Evolutionary conservation across 768 basidiomycete species (phyloP), one percentile per base, ranked within the genome.

Genomic region (Russula dissimulans): DNA sequence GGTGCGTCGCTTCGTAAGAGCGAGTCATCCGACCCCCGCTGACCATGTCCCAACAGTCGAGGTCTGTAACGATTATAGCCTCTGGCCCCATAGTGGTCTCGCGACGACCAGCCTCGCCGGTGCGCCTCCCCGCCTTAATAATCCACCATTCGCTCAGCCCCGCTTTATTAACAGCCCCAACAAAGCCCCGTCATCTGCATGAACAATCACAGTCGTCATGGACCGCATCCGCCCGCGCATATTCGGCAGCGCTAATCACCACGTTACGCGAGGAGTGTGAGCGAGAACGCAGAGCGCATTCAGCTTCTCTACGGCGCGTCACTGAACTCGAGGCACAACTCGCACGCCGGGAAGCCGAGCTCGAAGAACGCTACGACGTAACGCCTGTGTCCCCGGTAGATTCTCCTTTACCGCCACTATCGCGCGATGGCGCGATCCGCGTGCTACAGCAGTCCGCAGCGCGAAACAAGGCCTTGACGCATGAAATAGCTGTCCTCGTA

Each of bases 341-440:
- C 5, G 80, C 82, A 0, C 76, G 78, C 5, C 74, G 82, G n/a
- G 84, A 85, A 47, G 77, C 77, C 0, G 80, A 84, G 63, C 71
- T 85, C 5, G 80, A 81, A 64, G 66, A 66, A 12, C 56, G 55
- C 5, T 39, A 39, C 38, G 44, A 31, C 50, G 39, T 38, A 6
- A 57, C 52, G 15, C 36, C 51, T 15, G 26, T 51, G 26, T 5
- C 50, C 22, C 31, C 11, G 9, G 14, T n/a, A 10, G 50, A 53
- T 17, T 53, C 62, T 2, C 43, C 65, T 14, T 39, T 49, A 15
- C 51, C 41, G 17, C 34, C n/a, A 15, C 59, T 66, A 12, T 61
- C 65, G 26, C 55, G 58, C 29, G 59, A 64, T n/a, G 54, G 63
- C n/a, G 65, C 65, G 3, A 60, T 66, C 46, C 59, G 63, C 7